These are phyloP conservation scores for Phytophthora colocasiae DNA, from an alignment of 352 stramenopile genomes.

Conservation along the genomic window DNA sequence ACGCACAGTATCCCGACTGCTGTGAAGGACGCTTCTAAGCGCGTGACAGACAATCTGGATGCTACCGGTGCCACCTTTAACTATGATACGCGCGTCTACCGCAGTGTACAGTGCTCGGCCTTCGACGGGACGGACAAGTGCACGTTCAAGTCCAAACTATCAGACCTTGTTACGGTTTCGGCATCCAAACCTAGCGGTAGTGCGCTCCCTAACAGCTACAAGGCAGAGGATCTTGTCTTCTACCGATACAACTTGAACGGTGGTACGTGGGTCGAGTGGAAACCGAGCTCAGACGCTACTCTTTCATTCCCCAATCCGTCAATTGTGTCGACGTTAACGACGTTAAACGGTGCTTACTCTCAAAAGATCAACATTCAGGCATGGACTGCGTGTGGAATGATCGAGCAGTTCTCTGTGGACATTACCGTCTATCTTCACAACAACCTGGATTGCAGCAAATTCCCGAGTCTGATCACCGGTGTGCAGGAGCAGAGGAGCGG, in stretches of 20 bases:
- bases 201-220: not conserved
- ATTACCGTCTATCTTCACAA: constrained; percentile 50
- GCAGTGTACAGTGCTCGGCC: constrained; percentile 20
- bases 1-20: no score
- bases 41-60: no score
- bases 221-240: constrained; percentile 32
- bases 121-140: constrained; percentile 19
- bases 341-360: not conserved
- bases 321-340: no score
- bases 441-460: constrained; percentile 19
- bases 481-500: not conserved
- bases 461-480: constrained; percentile 7
- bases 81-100: constrained; percentile 16
- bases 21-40: no score
- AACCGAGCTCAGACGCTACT: not conserved
- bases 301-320: constrained; percentile 22
- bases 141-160: constrained; percentile 12
- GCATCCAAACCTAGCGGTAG: not conserved
- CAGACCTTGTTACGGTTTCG: constrained; percentile 12
- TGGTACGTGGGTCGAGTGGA: constrained; percentile 13
- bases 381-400: constrained; percentile 54
- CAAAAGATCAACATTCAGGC: constrained; percentile 56
- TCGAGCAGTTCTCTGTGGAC: constrained; percentile 37
- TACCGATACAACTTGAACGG: constrained; percentile 58
- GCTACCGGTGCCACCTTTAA: not conserved